A percentile compares a stretch with the other conserved stretches of the same genome.
These are phyloP conservation scores for Phylloporus sp. DNA, from an alignment of 768 basidiomycete genomes.

Conservation along the genomic window DNA sequence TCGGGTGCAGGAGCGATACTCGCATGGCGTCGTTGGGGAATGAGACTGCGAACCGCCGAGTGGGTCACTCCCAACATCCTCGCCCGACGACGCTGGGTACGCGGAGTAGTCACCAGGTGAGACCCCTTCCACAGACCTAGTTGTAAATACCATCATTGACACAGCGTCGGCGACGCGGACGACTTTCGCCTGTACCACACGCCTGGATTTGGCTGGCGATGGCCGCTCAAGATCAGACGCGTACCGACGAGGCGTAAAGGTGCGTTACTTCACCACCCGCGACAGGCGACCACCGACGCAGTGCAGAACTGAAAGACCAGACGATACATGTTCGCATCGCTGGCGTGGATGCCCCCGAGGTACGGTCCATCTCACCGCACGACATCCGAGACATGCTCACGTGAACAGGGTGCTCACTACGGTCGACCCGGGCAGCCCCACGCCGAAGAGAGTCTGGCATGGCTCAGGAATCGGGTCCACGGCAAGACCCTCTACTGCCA, in stretches of 20 bases:
- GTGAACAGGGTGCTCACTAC: constrained; percentile 67
- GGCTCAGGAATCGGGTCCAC: constrained; percentile 55
- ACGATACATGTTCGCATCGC: constrained; percentile 87
- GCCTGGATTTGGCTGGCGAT: constrained; percentile 68
- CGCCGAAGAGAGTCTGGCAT: constrained; percentile 65
- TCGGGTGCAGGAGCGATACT: constrained; percentile 13
- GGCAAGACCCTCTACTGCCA: constrained; percentile 67
- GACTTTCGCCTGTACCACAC: constrained; percentile 85
- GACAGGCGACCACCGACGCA: not conserved
- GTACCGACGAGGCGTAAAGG: constrained; percentile 60
- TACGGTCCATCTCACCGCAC: constrained; percentile 20
- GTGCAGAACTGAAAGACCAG: constrained; percentile 66
- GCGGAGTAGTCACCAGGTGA: constrained; percentile 77
- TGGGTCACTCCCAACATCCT: constrained; percentile 67
- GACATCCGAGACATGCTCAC: not conserved
- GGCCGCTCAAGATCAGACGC: constrained; percentile 63
- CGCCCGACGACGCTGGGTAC: constrained; percentile 58
- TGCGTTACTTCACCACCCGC: constrained; percentile 16
- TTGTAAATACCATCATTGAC: not conserved
- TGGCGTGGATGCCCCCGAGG: constrained; percentile 93
- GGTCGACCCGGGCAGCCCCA: constrained; percentile 76
- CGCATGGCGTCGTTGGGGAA: constrained; percentile 49
- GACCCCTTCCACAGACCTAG: constrained; percentile 6
- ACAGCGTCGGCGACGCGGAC: constrained; percentile 81
- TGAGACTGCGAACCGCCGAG: constrained; percentile 58